These are phyloP conservation scores for Penicillium olsonii DNA, from an alignment of 2,329 filamentous ascomycete species.

Conservation along the genomic window DNA sequence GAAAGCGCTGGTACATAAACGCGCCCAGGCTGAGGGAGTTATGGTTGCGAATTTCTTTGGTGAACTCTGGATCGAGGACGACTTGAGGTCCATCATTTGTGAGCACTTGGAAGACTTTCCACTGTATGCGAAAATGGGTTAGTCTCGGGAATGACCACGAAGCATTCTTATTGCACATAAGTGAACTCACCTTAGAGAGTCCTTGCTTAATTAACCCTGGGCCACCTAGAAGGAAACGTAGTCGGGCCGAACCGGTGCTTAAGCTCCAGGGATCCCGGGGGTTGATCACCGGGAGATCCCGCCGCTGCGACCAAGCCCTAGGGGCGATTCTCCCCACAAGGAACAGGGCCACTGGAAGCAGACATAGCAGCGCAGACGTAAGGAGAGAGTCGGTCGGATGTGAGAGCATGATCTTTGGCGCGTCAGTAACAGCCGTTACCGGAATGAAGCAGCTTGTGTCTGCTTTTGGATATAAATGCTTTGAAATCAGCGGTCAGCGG, in stretches of 20 bases:
- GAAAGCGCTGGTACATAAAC: neutral
- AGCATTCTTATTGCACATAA: no score
- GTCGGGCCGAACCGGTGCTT: no score
- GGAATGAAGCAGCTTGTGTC: no score
- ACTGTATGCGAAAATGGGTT: neutral
- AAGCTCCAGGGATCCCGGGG: no score
- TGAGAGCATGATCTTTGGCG: neutral
- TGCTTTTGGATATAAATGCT: no score
- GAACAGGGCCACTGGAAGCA: neutral
- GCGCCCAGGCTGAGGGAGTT: neutral
- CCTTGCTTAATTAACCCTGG: neutral
- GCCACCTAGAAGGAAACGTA: neutral
- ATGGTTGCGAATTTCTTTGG: neutral
- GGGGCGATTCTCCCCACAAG: neutral
- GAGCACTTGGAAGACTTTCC: neutral
- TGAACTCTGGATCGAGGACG: neutral
- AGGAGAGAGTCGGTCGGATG: neutral
- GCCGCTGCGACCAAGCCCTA: no score
- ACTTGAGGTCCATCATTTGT: neutral
- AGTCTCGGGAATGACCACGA: no score
- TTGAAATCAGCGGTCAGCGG: no score
- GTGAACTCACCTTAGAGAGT: neutral
- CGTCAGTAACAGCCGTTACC: neutral
- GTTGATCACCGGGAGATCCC: no score
- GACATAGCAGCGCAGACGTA: neutral